These are phyloP conservation scores for Piromyces finnis DNA, from an alignment of 192 early-diverging fungal species.

Conservation along the genomic window DNA sequence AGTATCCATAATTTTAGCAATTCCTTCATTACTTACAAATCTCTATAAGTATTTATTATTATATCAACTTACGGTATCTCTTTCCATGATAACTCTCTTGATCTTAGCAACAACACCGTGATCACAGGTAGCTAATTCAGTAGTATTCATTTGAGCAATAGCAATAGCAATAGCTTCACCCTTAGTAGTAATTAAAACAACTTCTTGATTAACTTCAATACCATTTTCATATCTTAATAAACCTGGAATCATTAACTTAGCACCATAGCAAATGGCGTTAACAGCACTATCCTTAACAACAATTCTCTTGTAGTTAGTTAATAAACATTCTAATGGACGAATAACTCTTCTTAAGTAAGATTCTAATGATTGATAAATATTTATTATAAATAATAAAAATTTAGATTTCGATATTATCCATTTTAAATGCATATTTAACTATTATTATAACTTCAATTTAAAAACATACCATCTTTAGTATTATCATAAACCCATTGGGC, in stretches of 20 bases:
- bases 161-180: conserved; percentile 98
- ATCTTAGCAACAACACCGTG: conserved; percentile 98
- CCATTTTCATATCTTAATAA: conserved; percentile 87
- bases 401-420: not conserved
- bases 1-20: no score
- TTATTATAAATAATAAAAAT: not conserved
- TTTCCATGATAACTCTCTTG: conserved; percentile 99
- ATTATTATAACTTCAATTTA: no score
- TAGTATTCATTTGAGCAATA: conserved; percentile 92
- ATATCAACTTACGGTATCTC: conserved; percentile 63
- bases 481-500: conserved; percentile 98
- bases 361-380: conserved; percentile 21
- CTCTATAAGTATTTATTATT: no score
- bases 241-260: conserved; percentile 97
- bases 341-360: conserved; percentile 86
- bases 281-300: conserved; percentile 97
- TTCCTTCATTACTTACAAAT: no score
- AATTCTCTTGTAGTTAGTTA: conserved; percentile 88
- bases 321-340: conserved; percentile 82
- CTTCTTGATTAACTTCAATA: conserved; percentile 90
- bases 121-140: conserved; percentile 90
- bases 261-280: conserved; percentile 98
- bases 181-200: conserved; percentile 98
- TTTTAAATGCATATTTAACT: not conserved
- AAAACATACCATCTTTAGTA: conserved; percentile 56